phyloP scores from a whole-genome alignment of 2,329 filamentous ascomycete genomes.

The Cercospora sp. region DNA sequence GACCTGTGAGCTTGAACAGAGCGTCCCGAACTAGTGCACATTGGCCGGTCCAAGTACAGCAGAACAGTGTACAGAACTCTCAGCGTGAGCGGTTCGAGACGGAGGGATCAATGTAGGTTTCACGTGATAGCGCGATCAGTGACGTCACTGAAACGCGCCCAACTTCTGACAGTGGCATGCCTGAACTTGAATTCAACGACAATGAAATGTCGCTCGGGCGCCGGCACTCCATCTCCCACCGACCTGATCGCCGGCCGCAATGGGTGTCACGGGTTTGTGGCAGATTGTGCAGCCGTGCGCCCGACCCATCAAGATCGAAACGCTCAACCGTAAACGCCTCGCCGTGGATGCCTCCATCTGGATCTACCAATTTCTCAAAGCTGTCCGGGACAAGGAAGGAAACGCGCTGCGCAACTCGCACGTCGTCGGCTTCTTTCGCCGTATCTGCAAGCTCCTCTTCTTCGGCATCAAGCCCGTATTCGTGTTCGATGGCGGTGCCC shows the following conservation, averaged over 20 bases:
- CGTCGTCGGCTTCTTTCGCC: conserved; percentile 94
- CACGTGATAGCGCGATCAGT: neutral
- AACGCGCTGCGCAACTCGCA: conserved; percentile 95
- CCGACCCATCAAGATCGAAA: conserved; percentile 92
- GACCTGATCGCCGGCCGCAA: conserved; percentile 43
- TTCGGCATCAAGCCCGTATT: conserved; percentile 96
- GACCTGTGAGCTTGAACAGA: too few relatives aligned
- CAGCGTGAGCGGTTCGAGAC: too few relatives aligned
- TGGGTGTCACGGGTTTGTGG: conserved; percentile 99
- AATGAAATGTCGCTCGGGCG: neutral
- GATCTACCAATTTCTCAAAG: conserved; percentile 99
- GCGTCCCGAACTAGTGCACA: too few relatives aligned
- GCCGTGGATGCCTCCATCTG: conserved; percentile 98
- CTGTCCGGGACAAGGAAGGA: conserved; percentile 96
- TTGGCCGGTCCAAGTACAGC: too few relatives aligned
- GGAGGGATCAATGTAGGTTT: neutral
- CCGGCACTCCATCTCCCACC: neutral
- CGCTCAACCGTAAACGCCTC: conserved; percentile 91
- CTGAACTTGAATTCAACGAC: neutral
- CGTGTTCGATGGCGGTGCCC: conserved; percentile 95
- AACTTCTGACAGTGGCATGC: neutral
- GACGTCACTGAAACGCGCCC: neutral
- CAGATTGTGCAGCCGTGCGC: conserved; percentile 93
- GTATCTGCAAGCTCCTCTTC: conserved; percentile 96
- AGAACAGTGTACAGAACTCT: too few relatives aligned